Evolutionary conservation across 768 basidiomycete genomes (phyloP), one percentile per base, ranked within the genome.

Genomic region (Mycena rosella): DNA sequence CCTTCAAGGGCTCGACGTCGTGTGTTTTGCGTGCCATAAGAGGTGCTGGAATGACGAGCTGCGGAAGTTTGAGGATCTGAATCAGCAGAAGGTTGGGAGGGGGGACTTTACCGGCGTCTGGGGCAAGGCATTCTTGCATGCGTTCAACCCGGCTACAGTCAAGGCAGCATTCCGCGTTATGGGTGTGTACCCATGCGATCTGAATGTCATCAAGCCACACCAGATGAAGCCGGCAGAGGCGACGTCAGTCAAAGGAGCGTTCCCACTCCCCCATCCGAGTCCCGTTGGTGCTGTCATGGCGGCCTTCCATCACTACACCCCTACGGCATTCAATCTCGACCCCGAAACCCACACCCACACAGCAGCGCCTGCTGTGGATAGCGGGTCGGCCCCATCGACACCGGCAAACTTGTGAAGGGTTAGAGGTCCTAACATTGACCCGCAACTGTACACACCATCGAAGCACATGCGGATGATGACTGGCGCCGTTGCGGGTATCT

Each of bases 1-100:
- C 5, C 77, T 75, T 29, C 78, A 79, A 36, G 76, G 74, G 0
- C 74, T 78, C 22, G 77, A 79, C 58, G 70, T 79, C 20, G 77
- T 71, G 3, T 45, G 73, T 27, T 80, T 79, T 26, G 56, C 54
- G 1, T 32, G 58, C 1, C 58, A 80, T 9, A 81, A 81, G 40
- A 1, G 20, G 22, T 55, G 49, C n/a, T 56, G 38, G 38, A 40
- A 15, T 15, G 38, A 40, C 10, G 38, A 45, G n/a, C 8, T 45
- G n/a, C n/a, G 44, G 13, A 45, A 13, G 15, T 81, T 77, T 49
- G 74, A 82, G 61, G 65, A 72, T 4, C 17, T 44, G 22, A 69
- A 71, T 36, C 47, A 62, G 14, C 52, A 65, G 30, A 63, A 60
- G 24, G 73, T 79, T 15, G 68, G 49, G 3, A 81, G 81, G 59